Percentiles rank a stretch among this genome's conserved stretches.
phyloP scores from a whole-genome alignment of 345 rosid species.

The Draba incana region DNA sequence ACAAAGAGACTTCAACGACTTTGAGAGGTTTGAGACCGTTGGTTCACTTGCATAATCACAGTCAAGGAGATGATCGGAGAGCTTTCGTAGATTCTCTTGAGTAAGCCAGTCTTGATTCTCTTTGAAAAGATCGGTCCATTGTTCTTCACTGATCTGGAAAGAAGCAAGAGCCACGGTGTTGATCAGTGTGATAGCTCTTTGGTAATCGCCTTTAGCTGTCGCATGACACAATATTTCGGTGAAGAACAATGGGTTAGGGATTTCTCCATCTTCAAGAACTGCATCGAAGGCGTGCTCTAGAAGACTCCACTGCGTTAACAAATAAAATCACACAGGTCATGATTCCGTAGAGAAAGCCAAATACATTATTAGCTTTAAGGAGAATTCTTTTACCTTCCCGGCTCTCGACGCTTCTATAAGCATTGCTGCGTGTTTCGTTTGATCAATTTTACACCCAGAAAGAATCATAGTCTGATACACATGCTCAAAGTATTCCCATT shows the following conservation, averaged over 20 bases:
- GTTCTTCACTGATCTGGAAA: conserved; percentile 73
- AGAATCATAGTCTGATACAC: conserved; percentile 80
- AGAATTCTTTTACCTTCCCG: conserved; percentile 65
- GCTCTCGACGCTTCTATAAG: conserved; percentile 79
- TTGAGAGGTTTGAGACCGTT: conserved; percentile 64
- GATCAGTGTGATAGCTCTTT: conserved; percentile 61
- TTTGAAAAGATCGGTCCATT: conserved; percentile 65
- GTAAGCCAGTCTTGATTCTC: conserved; percentile 48
- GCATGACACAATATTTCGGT: conserved; percentile 75
- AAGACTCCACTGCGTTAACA: conserved; percentile 61
- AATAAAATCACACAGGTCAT: conserved; percentile 19
- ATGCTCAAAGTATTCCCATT: conserved; percentile 91
- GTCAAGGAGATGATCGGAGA: conserved; percentile 51
- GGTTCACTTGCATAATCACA: conserved; percentile 58
- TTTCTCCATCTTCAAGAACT: conserved; percentile 80
- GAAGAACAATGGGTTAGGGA: conserved; percentile 64
- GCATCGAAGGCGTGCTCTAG: conserved; percentile 86
- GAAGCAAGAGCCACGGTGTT: conserved; percentile 72
- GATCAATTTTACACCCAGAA: conserved; percentile 70
- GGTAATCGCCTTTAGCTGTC: conserved; percentile 54
- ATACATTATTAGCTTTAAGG: neutral
- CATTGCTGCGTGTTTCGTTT: conserved; percentile 58
- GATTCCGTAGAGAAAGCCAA: neutral
- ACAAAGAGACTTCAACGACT: conserved; percentile 53
- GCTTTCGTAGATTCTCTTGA: conserved; percentile 48